Evolutionary conservation across 2,329 filamentous ascomycete species (phyloP), one percentile per base, ranked within the genome.

Genomic region (Cladophialophora psammophila): DNA sequence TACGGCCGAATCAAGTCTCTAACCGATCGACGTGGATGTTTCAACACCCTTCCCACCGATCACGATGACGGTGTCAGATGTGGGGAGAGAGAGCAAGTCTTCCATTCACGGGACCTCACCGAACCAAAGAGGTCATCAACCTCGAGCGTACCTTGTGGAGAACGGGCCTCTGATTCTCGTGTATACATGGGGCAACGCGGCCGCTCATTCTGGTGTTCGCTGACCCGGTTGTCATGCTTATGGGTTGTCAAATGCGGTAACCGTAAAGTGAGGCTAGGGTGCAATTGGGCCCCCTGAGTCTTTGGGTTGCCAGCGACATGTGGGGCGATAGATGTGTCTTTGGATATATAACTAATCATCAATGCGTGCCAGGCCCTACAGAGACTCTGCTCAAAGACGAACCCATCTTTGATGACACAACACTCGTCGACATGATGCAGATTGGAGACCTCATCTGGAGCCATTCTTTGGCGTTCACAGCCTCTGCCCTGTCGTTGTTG

Each of bases 391-490:
- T 50, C 45, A 50, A 20, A 26, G 45, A 50, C 18, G 7, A 50
- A 50, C 18, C 26, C 15, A 26, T 18, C 20, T 26, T 26, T 50
- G 45, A 26, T 50, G 18, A 1, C 45, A 50, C 8, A 50, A 9
- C 3, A 26, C 45, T 10, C 10, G 18, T 50, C 45, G 45, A 50
- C 8, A 50, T 50, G 45, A n/a, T 26, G 45, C 45, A 50, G 18
- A 8, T 26, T 20, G 3, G 3, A 50, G 58, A 52, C 10, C 10
- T 53, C 58, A 34, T 60, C 34, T 9, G 20, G 50, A 48, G 45
- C 31, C 40, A 20, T 52, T 53, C 45, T 32, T 40, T 38, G 15
- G 58, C 58, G n/a, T 40, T 52, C n/a, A n/a, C 45, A 26, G 58
- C 58, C n/a, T 10, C 38, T n/a, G 58, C 58, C 32, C 20, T 53